Evolutionary conservation across 1,139 yeast species (phyloP).

Genomic region (Saccharomycopsis hybrid): DNA sequence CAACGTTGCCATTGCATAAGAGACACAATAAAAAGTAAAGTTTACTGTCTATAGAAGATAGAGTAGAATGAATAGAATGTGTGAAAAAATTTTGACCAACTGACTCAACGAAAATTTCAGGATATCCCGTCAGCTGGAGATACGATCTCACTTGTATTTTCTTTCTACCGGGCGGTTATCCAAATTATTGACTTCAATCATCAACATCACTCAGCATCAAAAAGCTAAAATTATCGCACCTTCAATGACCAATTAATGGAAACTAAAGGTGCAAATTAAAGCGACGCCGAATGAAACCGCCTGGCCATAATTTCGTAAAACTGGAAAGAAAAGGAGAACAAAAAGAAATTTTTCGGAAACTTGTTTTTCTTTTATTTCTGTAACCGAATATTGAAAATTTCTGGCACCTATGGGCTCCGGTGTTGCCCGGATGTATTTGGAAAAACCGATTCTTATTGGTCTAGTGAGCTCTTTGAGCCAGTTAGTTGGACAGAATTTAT

Average conservation of each 20-base stretch:
- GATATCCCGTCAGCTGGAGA: slow-evolving; percentile 5
- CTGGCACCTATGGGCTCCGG: background rate
- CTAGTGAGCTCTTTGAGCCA: too few relatives aligned
- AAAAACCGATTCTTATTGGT: too few relatives aligned
- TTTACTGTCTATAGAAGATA: too few relatives aligned
- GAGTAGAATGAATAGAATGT: background rate
- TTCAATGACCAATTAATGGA: too few relatives aligned
- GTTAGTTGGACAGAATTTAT: too few relatives aligned
- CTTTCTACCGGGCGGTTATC: background rate
- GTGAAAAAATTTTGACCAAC: slow-evolving; percentile 10
- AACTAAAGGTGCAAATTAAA: background rate
- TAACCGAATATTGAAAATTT: background rate
- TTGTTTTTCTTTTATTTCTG: background rate
- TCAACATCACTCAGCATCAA: background rate
- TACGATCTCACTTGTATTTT: slow-evolving; percentile 5
- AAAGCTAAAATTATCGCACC: background rate
- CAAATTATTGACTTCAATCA: too few relatives aligned
- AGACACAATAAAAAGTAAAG: too few relatives aligned
- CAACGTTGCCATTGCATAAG: too few relatives aligned
- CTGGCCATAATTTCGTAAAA: background rate
- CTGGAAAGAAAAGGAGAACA: background rate
- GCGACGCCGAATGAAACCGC: slow-evolving; percentile 6
- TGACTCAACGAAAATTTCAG: background rate
- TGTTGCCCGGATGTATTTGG: too few relatives aligned
- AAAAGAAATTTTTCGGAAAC: background rate